Evolutionary conservation across 139 green algal genomes (phyloP).

Genomic region (Parachlorella kessleri): DNA sequence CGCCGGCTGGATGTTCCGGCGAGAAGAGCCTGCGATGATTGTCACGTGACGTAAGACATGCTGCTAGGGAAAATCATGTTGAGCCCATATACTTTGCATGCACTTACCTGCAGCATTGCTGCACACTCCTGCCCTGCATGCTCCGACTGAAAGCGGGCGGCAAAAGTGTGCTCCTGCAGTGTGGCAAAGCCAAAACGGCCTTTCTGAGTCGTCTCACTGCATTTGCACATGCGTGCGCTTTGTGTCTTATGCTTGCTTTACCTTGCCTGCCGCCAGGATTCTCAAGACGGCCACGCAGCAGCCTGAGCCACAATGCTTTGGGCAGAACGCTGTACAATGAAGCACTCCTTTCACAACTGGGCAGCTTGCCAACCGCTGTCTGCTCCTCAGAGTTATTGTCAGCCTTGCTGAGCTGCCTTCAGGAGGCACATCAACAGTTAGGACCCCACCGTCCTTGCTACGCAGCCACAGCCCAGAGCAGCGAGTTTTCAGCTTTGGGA

Average conservation of each 20-base stretch:
- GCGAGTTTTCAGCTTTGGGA: slow-evolving; percentile 16
- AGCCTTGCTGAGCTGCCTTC: neutral
- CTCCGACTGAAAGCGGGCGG: slow-evolving; percentile 1
- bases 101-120: slow-evolving; percentile 14
- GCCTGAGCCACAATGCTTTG: neutral
- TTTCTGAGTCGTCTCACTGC: too few relatives aligned
- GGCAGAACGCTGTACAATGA: neutral
- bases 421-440: too few relatives aligned
- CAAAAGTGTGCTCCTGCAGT: neutral
- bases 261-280: too few relatives aligned
- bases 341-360: neutral
- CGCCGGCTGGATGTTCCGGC: too few relatives aligned
- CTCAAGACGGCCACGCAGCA: too few relatives aligned
- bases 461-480: slow-evolving; percentile 11
- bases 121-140: slow-evolving; percentile 14
- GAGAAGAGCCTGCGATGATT: too few relatives aligned
- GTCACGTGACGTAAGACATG: too few relatives aligned
- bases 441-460: neutral
- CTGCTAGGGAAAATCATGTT: too few relatives aligned
- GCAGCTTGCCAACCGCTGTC: neutral
- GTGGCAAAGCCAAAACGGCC: too few relatives aligned
- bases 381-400: neutral
- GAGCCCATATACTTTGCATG: neutral
- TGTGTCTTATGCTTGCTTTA: too few relatives aligned
- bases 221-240: too few relatives aligned